Base-by-base conservation (phyloP, 495 filamentous ascomycete species). In the Lophiostoma macrostomum region DNA sequence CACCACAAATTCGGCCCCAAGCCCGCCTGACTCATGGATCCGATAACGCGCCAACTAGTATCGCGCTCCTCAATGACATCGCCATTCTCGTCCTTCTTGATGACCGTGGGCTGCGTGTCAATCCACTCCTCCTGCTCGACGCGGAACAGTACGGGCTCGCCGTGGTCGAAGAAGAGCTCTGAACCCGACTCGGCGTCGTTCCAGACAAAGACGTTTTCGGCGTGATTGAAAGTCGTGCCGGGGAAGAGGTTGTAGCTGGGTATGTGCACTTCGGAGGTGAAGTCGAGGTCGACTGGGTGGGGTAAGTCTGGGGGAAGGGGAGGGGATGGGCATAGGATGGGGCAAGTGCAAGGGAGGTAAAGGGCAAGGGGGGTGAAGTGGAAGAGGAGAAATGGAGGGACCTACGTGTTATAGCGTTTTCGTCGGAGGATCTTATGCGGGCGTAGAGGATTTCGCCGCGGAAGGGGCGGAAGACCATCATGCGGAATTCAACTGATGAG, bases 391-490 rank as follows among this genome's bases (percentile, higher is more conserved):
- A n/a, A n/a, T n/a, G 49, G 11, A 25, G 16, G n/a, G 18, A 11
- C 38, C 87, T 79, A 61, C n/a, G n/a, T n/a, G 82, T 79, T 46
- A 98, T 90, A 25, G 91, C 93, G 11, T 80, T 71, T 13, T 77
- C 70, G 3, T 78, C 81, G n/a, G 83, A 80, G 40, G 80, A 80
- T 31, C 77, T 80, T 57, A 96, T 96, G 53, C 80, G 84, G 3
- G 87, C 93, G 7, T 85, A 72, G 53, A 97, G 73, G 39, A 94
- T 87, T 67, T 98, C 94, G 18, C 86, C 84, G 66, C 94, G 89
- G 73, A 95, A 96, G 0, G 93, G 93, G 23, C 93, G 80, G 68
- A 97, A 97, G 7, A 96, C 88, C n/a, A 95, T 75, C 60, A 97
- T 71, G 19, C 87, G 84, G 69, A 96, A 98, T 66, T 91, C 87